Percentiles rank a stretch among this genome's conserved stretches.
Conservation (phyloP, 2,329 filamentous ascomycete species). For the Tricladium varicosporioides region DNA sequence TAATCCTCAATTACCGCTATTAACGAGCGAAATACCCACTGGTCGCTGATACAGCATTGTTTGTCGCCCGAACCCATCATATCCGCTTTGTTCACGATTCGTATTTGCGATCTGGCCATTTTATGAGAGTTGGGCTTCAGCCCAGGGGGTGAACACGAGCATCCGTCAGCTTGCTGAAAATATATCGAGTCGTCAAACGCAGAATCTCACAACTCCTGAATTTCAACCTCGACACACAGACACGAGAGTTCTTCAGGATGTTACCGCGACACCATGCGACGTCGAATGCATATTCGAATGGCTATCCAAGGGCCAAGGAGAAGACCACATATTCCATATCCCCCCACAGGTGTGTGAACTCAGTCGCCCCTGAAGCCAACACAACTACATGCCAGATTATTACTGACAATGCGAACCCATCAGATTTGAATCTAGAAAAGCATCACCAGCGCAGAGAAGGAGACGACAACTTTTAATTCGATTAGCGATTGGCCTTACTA, state of each 20-base stretch:
- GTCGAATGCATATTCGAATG: constrained; percentile 69
- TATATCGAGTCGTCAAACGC: constrained; percentile 19
- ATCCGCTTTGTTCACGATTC: constrained; percentile 7
- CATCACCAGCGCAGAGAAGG: constrained; percentile 68
- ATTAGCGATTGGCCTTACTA: constrained; percentile 55
- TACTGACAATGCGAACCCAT: constrained; percentile 7
- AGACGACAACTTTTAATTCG: constrained; percentile 71
- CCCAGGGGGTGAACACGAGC: constrained; percentile 26
- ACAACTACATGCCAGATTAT: constrained; percentile 19
- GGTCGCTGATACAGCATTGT: neutral
- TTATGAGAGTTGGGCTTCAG: constrained; percentile 18
- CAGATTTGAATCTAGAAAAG: constrained; percentile 83
- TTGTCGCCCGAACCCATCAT: neutral
- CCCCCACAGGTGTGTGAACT: constrained; percentile 69
- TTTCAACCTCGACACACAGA: constrained; percentile 1
- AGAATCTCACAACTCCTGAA: constrained; percentile 17
- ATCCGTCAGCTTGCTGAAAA: constrained; percentile 14
- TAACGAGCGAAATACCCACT: neutral
- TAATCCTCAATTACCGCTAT: constrained; percentile 7
- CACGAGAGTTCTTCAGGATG: constrained; percentile 51
- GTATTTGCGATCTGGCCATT: constrained; percentile 14
- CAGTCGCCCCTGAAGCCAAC: constrained; percentile 1
- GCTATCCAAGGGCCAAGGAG: constrained; percentile 68
- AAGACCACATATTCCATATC: constrained; percentile 77
- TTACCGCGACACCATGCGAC: constrained; percentile 79